These are phyloP conservation scores for Avicennia marina DNA, from an alignment of 257 asterid genomes.

Conservation along the genomic window DNA sequence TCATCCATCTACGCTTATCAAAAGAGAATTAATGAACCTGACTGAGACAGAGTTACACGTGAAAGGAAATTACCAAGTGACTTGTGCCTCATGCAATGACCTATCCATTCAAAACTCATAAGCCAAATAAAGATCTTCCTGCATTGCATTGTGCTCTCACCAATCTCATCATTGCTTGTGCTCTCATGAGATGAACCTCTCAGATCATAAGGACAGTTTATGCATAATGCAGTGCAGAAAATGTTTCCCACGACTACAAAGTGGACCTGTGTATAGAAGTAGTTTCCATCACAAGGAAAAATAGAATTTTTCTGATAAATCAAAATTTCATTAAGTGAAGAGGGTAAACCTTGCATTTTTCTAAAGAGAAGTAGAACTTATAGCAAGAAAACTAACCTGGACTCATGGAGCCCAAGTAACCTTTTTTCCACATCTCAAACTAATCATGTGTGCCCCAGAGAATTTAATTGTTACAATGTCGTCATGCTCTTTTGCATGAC, in stretches of 20 bases:
- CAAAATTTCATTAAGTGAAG: not conserved
- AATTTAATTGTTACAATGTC: conserved; percentile 92
- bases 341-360: no score
- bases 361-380: conserved; percentile 11
- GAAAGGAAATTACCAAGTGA: conserved; percentile 49
- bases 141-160: conserved; percentile 77
- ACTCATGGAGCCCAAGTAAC: conserved; percentile 28
- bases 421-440: conserved; percentile 68
- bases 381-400: conserved; percentile 15
- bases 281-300: conserved; percentile 8
- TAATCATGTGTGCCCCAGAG: conserved; percentile 84
- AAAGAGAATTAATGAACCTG: conserved; percentile 8
- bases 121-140: conserved; percentile 86
- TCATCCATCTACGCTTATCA: not conserved
- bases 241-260: conserved; percentile 98
- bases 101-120: conserved; percentile 92
- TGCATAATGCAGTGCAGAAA: conserved; percentile 87
- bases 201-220: conserved; percentile 91
- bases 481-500: conserved; percentile 73
- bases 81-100: conserved; percentile 67
- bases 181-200: conserved; percentile 96
- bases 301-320: conserved; percentile 1
- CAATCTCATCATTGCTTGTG: conserved; percentile 67
- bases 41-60: not conserved
- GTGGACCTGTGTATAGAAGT: conserved; percentile 59